Evolutionary conservation across 768 basidiomycete species (phyloP).

Genomic region (Mycena alexandri): DNA sequence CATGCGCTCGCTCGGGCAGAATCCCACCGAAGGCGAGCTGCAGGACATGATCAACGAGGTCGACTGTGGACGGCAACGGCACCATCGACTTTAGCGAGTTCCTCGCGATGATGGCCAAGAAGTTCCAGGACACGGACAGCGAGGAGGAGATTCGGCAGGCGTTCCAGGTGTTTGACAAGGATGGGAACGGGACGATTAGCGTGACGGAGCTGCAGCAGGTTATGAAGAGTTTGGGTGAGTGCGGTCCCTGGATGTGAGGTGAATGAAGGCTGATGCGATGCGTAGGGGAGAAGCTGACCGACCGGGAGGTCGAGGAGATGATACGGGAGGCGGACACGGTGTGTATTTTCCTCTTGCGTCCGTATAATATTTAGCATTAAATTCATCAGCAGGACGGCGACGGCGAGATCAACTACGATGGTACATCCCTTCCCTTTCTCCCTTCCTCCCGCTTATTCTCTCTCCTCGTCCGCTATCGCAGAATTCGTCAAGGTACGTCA

Average conservation of each 20-base stretch:
- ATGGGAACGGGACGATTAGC: constrained; percentile 91
- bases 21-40: constrained; percentile 91
- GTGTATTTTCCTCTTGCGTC: constrained; percentile 46
- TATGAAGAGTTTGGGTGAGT: constrained; percentile 89
- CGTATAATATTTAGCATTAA: constrained; percentile 56
- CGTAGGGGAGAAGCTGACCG: constrained; percentile 80
- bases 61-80: constrained; percentile 85
- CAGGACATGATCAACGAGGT: constrained; percentile 98
- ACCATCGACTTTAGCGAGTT: constrained; percentile 90
- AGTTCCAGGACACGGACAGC: constrained; percentile 76
- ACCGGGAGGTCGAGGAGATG: constrained; percentile 89
- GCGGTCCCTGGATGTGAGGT: neutral
- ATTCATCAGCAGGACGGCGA: constrained; percentile 69
- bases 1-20: constrained; percentile 94
- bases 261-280: constrained; percentile 6
- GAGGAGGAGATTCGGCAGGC: constrained; percentile 98
- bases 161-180: constrained; percentile 98
- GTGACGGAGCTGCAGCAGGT: constrained; percentile 90
- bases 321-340: constrained; percentile 85
- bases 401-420: constrained; percentile 85
- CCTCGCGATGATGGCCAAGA: constrained; percentile 78
- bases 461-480: constrained; percentile 40
- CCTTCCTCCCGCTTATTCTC: constrained; percentile 8
- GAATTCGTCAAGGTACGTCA: constrained; percentile 81
- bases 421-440: constrained; percentile 53